Base-by-base conservation (phyloP, 2,329 filamentous ascomycete genomes). In the Xylariaceae sp. region DNA sequence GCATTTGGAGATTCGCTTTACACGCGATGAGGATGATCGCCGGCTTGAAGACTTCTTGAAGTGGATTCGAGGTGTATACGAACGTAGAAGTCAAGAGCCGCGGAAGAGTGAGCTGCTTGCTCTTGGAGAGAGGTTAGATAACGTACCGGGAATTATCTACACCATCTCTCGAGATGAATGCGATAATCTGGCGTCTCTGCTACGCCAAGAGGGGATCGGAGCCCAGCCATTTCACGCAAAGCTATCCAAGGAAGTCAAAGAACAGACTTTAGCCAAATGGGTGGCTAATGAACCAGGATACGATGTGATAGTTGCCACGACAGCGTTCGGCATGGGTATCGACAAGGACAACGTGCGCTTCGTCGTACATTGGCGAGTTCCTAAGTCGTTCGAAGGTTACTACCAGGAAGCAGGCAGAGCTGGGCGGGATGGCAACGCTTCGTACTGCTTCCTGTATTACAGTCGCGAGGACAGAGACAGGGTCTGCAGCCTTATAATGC, bases 271-370 rank as follows among this genome's bases (percentile, higher is more conserved):
- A 3, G 74, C 81, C 13, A 82, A 82, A 15, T 93, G 89, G 89
- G 86, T 92, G 51, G 80, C 81, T 57, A 89, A 90, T 71, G 82
- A 84, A 56, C 80, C 82, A 30, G 88, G 88, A 1, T 96, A 94
- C 75, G 92, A 94, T 72, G 86, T 97, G 53, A 93, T 97, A 62
- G 92, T 97, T 34, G 93, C 93, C 1, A 97, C 93, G 0, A 97
- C 91, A 1, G 93, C 93, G 0, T 97, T 97, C 69, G 93, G 93
- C 2, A 97, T 97, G 93, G 93, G 93, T 30, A 97, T 97, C 64
- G 92, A 97, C 74, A 97, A 97, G 73, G 86, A 94, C 55, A 88
- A 96, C 67, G 93, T 97, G 9, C 88, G 93, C 2, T 97, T 97
- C 68, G 92, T 97, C 0, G 86, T 94, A 1, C 93, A 97, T 74